Evolutionary conservation across 1,284 basidiomycete genomes (phyloP), one percentile per base, ranked within the genome.

Genomic region (Jaminaea rosea): DNA sequence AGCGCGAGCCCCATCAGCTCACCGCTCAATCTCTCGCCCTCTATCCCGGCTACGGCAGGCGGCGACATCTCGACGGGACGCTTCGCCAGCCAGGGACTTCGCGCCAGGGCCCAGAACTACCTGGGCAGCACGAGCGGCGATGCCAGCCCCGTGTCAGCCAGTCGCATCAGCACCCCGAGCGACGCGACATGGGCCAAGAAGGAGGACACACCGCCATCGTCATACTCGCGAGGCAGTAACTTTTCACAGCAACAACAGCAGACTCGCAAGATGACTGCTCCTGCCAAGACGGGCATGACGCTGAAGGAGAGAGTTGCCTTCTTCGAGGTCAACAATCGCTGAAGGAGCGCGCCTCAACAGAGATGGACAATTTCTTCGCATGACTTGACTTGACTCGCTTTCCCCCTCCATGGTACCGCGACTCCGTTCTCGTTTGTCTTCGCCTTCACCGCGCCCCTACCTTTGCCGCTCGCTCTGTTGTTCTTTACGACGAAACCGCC

Each of bases 231-330:
- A 13, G 23, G 28, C n/a, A 44, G 42, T 21, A 44, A 44, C 42
- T 23, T 44, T 32, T n/a, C 9, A 32, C 31, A n/a, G n/a, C 26
- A 42, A 46, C 4, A 60, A 56, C 21, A 44, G 48, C 19, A 55
- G 46, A 17, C 47, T 17, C 24, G 15, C 39, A 17, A 17, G 46
- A 32, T n/a, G 23, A 39, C 8, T 7, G 6, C 5, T 17, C 9
- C 37, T n/a, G n/a, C 21, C 27, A 11, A 29, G 26, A 31, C 26
- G 44, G 52, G 34, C 13, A 56, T 57, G 1, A 60, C 55, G 19
- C 32, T 67, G 15, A 49, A 46, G 31, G 64, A 67, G 47, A 45
- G 64, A 3, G 62, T 64, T 8, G 64, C 64, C 19, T 67, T 67
- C 47, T 67, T 67, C 37, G 63, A 67, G 42, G 34, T 36, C 34